A percentile compares a stretch with the other conserved stretches of the same genome.
phyloP scores from a whole-genome alignment of 2,329 filamentous ascomycete genomes.

The Diaporthe ampelina region DNA sequence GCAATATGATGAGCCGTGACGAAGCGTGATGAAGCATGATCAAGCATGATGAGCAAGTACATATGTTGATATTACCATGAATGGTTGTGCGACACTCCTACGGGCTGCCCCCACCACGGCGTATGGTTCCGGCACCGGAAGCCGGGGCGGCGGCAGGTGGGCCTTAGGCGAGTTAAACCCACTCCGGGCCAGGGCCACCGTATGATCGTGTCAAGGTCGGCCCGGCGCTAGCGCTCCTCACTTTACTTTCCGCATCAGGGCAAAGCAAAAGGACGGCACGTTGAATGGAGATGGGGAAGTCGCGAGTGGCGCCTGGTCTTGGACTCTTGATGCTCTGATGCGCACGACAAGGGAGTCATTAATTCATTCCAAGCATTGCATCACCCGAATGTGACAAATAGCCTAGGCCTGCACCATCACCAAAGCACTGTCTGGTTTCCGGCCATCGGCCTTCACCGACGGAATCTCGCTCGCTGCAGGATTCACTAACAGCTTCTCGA shows the following conservation, averaged over 20 bases:
- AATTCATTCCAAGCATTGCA: not conserved
- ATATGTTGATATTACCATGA: too few relatives aligned
- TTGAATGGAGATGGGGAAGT: not conserved
- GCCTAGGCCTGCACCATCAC: not conserved
- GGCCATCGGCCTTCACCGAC: not conserved
- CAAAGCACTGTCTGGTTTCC: too few relatives aligned
- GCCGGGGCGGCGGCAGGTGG: slow-evolving; percentile 23
- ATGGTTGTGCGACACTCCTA: too few relatives aligned
- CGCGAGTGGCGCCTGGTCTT: not conserved
- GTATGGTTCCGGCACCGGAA: slow-evolving; percentile 14
- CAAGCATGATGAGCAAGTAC: too few relatives aligned
- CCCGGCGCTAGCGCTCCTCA: slow-evolving; percentile 1
- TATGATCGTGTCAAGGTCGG: not conserved
- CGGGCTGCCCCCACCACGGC: not conserved
- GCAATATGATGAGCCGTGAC: too few relatives aligned
- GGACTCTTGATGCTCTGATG: not conserved
- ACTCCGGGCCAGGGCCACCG: not conserved
- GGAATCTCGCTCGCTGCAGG: not conserved
- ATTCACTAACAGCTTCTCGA: not conserved
- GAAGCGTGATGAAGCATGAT: too few relatives aligned
- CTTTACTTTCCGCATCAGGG: slow-evolving; percentile 15
- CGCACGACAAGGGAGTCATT: slow-evolving; percentile 3
- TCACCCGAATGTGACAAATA: not conserved
- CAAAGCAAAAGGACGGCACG: not conserved
- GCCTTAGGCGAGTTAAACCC: not conserved